Base-by-base conservation (phyloP, 352 stramenopile genomes). In the Plasmopara viticola region DNA sequence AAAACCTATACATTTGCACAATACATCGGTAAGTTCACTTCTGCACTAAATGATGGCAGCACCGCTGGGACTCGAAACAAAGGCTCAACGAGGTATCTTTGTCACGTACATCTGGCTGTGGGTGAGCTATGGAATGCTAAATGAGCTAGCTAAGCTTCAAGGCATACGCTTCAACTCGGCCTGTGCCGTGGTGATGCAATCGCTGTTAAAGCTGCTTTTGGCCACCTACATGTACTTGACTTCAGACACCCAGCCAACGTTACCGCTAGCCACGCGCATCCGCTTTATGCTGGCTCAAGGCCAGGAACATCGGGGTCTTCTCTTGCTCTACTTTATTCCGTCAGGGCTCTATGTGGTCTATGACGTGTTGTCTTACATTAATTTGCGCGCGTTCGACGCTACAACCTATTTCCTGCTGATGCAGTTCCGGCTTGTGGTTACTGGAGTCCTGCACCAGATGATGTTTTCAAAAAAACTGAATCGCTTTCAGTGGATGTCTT, bases 321-420 rank as follows among this genome's bases (percentile, higher is more conserved):
- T 89, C 15, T 50, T 83, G 55, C 71, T 76, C 17, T 91, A 91
- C 70, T 69, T 90, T 44, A 78, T 91, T 34, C 81, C 81, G 0
- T 78, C 78, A 15, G 77, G 76, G 0, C 65, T 91, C 18, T 91
- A 91, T 70, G 81, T 86, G 15, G 61, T 89, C 42, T 90, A 91
- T 62, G 81, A 91, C 52, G 78, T 90, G 39, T 60, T 91, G 44
- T 86, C 81, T 37, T 90, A 91, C 62, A 70, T 90, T n/a, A 91
- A 91, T 56, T 53, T 90, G 39, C 70, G 76, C 9, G 61, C 66
- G 10, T 88, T 91, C 45, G 78, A 91, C 54, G 74, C 81, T 45
- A 56, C 78, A 4, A 91, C 81, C 18, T 91, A 91, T 53, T 91
- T 90, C 35, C 38, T 91, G 28, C 48, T 91, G 41, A 65, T 91